Evolutionary conservation across 129 eudicot genomes (phyloP).

Genomic region (carrot (Daucus carota)): DNA sequence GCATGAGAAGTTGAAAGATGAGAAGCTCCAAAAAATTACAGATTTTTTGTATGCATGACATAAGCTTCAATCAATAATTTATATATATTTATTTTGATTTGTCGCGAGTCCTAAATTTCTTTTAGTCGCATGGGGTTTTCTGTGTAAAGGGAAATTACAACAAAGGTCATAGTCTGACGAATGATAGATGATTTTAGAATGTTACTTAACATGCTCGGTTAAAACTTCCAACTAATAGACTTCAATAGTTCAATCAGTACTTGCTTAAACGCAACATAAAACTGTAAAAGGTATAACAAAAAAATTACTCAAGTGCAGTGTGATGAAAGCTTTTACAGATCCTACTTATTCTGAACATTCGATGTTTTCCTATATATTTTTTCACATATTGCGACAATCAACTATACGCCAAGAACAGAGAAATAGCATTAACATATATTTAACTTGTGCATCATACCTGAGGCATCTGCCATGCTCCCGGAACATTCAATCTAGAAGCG

Average conservation of each 20-base stretch:
- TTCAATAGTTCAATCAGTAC: neutral
- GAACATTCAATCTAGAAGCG: conserved; percentile 94
- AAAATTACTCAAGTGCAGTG: neutral
- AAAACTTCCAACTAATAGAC: neutral
- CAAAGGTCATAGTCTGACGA: neutral
- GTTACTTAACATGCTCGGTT: neutral
- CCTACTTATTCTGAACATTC: neutral
- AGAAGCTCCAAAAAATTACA: neutral
- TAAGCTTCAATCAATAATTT: neutral
- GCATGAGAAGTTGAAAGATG: neutral
- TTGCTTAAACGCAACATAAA: neutral
- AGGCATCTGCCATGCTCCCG: conserved; percentile 99
- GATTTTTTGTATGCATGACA: neutral
- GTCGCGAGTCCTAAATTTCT: neutral
- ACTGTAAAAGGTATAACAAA: neutral
- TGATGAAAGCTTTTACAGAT: neutral
- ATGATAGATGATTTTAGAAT: neutral
- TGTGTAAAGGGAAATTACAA: no score
- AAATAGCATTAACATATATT: neutral
- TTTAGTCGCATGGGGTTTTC: no score
- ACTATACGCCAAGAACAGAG: neutral
- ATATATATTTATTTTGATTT: neutral
- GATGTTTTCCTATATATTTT: neutral
- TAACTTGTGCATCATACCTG: conserved; percentile 40
- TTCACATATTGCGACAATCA: neutral